Conservation (phyloP, 2,329 filamentous ascomycete genomes). For the Colletotrichum tabaci region DNA sequence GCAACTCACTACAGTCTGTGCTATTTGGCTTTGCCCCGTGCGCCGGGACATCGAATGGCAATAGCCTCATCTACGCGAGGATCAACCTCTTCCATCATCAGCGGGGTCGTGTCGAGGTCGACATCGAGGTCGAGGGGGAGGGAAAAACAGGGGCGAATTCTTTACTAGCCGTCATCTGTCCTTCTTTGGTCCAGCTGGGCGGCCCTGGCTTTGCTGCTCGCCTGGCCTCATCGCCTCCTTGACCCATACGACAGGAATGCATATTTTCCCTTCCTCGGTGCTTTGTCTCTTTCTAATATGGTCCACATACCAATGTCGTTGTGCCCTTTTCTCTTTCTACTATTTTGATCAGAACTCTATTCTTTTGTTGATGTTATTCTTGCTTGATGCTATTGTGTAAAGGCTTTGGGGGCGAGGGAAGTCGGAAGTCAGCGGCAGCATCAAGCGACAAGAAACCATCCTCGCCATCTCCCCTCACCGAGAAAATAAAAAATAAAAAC, state of each 20-base stretch:
- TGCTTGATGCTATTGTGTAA: background rate
- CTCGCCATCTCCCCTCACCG: too few relatives aligned
- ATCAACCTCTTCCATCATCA: slow-evolving; percentile 1
- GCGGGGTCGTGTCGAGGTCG: background rate
- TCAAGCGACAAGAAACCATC: background rate
- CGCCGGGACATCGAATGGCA: slow-evolving; percentile 21
- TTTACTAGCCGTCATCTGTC: background rate
- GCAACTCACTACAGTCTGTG: slow-evolving; percentile 13
- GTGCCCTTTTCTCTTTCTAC: slow-evolving; percentile 17
- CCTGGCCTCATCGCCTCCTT: slow-evolving; percentile 19
- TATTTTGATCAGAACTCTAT: slow-evolving; percentile 15
- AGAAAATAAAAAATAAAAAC: too few relatives aligned
- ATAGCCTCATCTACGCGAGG: slow-evolving; percentile 31
- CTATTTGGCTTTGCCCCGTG: slow-evolving; percentile 17
- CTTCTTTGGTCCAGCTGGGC: background rate
- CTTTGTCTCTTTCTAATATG: slow-evolving; percentile 37
- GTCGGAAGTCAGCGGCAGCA: too few relatives aligned
- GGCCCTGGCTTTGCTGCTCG: background rate
- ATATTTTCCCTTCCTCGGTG: slow-evolving; percentile 23
- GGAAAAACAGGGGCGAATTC: background rate
- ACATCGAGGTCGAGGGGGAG: slow-evolving; percentile 6
- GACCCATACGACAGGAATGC: slow-evolving; percentile 38
- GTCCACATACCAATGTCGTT: slow-evolving; percentile 22
- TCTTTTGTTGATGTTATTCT: slow-evolving; percentile 9
- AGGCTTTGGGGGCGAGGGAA: background rate